phyloP scores from a whole-genome alignment of 139 green algal species.

The Auxenochlorella protothecoides region DNA sequence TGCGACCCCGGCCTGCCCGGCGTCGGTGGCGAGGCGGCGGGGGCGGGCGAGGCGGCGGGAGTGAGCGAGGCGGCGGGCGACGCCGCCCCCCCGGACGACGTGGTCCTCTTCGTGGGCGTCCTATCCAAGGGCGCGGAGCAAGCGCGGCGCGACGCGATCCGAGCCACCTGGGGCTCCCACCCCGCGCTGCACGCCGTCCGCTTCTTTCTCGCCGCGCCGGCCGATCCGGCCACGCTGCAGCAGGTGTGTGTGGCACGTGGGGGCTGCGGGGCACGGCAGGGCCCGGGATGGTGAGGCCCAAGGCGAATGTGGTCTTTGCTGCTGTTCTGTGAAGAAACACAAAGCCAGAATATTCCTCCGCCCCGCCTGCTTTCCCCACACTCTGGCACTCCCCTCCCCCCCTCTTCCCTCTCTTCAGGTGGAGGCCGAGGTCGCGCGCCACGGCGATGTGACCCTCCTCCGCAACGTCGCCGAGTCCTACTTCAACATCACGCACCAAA shows the following conservation, averaged over 20 bases:
- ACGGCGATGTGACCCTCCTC: constrained; percentile 11
- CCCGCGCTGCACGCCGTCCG: constrained; percentile 5
- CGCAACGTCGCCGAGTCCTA: constrained; percentile 23
- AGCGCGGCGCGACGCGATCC: constrained; percentile 16
- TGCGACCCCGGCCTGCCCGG: neutral
- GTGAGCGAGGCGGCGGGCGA: neutral
- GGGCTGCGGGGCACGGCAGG: neutral
- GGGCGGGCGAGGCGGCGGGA: no score
- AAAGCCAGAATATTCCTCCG: neutral
- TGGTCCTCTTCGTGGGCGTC: constrained; percentile 16
- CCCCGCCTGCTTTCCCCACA: neutral
- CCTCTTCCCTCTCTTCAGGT: neutral
- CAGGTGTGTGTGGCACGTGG: neutral
- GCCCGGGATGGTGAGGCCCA: neutral
- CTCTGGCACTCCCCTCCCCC: neutral
- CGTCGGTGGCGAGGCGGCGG: neutral
- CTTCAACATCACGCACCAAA: constrained; percentile 40
- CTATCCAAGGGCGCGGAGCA: neutral
- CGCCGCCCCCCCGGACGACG: neutral
- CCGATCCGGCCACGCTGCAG: constrained; percentile 14
- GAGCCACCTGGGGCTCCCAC: constrained; percentile 24
- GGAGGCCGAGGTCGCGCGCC: constrained; percentile 7
- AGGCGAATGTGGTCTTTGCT: neutral
- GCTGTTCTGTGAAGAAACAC: neutral
- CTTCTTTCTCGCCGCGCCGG: constrained; percentile 27